phyloP scores from a whole-genome alignment of 352 stramenopile genomes.

The Globisporangium spiculum region DNA sequence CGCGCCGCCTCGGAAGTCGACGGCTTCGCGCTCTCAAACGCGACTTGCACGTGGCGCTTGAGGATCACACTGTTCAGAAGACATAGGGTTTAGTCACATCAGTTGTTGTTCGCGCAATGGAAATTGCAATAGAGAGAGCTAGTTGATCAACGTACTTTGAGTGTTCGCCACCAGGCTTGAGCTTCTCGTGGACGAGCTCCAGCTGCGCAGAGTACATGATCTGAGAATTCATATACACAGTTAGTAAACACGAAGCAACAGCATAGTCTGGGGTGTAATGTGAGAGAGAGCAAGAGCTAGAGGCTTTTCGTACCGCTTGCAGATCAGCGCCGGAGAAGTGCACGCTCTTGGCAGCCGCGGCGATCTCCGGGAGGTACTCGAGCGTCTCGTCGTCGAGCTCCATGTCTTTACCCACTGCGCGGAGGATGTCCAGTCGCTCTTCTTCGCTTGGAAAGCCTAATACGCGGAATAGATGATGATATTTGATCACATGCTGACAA shows the following conservation, averaged over 20 bases:
- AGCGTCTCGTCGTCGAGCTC: slow-evolving; percentile 60
- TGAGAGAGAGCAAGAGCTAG: not conserved
- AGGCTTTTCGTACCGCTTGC: slow-evolving; percentile 69
- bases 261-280: not conserved
- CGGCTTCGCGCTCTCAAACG: slow-evolving; percentile 65
- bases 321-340: slow-evolving; percentile 93
- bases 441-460: slow-evolving; percentile 78
- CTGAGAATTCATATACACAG: slow-evolving; percentile 22
- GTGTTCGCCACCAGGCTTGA: slow-evolving; percentile 61
- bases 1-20: slow-evolving; percentile 62
- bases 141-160: slow-evolving; percentile 36
- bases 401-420: slow-evolving; percentile 75
- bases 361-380: slow-evolving; percentile 76
- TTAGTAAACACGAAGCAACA: not conserved
- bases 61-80: slow-evolving; percentile 36
- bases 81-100: not conserved
- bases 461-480: too few relatives aligned
- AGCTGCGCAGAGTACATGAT: slow-evolving; percentile 94
- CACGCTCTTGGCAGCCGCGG: slow-evolving; percentile 55
- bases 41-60: slow-evolving; percentile 52
- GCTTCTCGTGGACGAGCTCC: slow-evolving; percentile 89
- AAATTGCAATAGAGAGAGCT: not conserved
- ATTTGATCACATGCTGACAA: not conserved
- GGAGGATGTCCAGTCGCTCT: slow-evolving; percentile 81
- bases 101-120: not conserved